Percentiles rank a stretch among this genome's conserved stretches.
These are phyloP conservation scores for Rusavskia elegans DNA, from an alignment of 495 filamentous ascomycete genomes.

Conservation along the genomic window DNA sequence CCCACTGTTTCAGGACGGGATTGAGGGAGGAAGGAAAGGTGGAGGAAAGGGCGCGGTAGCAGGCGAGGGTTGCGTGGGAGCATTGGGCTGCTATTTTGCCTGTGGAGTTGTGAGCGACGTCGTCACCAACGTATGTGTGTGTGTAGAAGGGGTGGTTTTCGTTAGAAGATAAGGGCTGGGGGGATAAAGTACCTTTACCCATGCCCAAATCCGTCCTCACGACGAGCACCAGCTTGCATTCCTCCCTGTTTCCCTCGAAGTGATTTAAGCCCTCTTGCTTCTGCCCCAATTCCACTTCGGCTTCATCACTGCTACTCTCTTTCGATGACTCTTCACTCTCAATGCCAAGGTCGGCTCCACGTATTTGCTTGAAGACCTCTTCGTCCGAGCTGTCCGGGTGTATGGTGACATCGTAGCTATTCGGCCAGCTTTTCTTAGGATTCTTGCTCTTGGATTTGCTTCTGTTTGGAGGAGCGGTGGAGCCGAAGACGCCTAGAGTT, in stretches of 20 bases:
- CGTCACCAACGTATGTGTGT: too few species aligned
- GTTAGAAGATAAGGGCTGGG: neutral
- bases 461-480: neutral
- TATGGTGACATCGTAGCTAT: conserved; percentile 34
- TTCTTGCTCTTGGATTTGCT: conserved; percentile 1
- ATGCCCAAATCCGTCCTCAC: conserved; percentile 90
- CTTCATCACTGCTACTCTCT: conserved; percentile 4
- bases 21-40: conserved; percentile 35
- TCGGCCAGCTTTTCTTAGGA: conserved; percentile 28
- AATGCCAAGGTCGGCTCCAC: neutral
- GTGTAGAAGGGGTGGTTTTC: neutral
- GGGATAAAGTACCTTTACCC: conserved; percentile 59
- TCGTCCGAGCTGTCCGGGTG: conserved; percentile 22
- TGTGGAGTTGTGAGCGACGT: conserved; percentile 15
- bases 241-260: conserved; percentile 44
- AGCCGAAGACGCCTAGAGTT: conserved; percentile 28
- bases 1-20: conserved; percentile 69
- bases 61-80: conserved; percentile 89
- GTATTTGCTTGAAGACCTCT: neutral
- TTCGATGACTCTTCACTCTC: neutral
- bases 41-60: conserved; percentile 71
- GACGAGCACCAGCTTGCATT: conserved; percentile 87
- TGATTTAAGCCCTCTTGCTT: conserved; percentile 27
- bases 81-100: conserved; percentile 96
- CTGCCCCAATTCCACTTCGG: conserved; percentile 20